Conservation (phyloP, 2,329 filamentous ascomycete species). For the Claviceps cyperi region DNA sequence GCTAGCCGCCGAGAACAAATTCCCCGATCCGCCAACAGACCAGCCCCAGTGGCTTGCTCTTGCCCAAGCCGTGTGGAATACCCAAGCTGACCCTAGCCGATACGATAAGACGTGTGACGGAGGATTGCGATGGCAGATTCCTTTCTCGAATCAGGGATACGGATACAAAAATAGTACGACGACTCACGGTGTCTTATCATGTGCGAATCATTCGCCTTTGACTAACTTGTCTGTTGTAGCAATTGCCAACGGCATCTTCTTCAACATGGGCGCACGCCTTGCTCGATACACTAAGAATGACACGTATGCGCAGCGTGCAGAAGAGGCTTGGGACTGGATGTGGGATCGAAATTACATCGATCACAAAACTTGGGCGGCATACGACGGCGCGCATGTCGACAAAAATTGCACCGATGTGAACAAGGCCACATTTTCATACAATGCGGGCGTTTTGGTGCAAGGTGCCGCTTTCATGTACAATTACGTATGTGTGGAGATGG, state of each 20-base stretch:
- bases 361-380: slow-evolving; percentile 43
- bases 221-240: slow-evolving; percentile 17
- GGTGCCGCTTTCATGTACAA: slow-evolving; percentile 59
- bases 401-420: slow-evolving; percentile 47
- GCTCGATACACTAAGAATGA: slow-evolving; percentile 54
- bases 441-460: slow-evolving; percentile 45
- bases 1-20: slow-evolving; percentile 50
- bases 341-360: slow-evolving; percentile 42
- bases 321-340: slow-evolving; percentile 49
- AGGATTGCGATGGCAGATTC: slow-evolving; percentile 67
- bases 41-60: slow-evolving; percentile 48
- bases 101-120: slow-evolving; percentile 51
- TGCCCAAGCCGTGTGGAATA: slow-evolving; percentile 56
- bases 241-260: slow-evolving; percentile 48
- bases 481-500: slow-evolving; percentile 24
- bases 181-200: slow-evolving; percentile 6
- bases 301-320: slow-evolving; percentile 49
- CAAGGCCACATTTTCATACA: slow-evolving; percentile 52
- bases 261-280: slow-evolving; percentile 53
- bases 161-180: slow-evolving; percentile 55
- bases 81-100: slow-evolving; percentile 43
- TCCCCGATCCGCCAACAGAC: slow-evolving; percentile 40
- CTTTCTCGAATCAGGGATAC: slow-evolving; percentile 58
- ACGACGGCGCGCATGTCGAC: slow-evolving; percentile 45
- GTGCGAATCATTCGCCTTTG: not conserved